A percentile compares a stretch with the other conserved stretches of the same genome.
Conservation (phyloP, 176 grass and related monocot species). For the Tillandsia leiboldiana region DNA sequence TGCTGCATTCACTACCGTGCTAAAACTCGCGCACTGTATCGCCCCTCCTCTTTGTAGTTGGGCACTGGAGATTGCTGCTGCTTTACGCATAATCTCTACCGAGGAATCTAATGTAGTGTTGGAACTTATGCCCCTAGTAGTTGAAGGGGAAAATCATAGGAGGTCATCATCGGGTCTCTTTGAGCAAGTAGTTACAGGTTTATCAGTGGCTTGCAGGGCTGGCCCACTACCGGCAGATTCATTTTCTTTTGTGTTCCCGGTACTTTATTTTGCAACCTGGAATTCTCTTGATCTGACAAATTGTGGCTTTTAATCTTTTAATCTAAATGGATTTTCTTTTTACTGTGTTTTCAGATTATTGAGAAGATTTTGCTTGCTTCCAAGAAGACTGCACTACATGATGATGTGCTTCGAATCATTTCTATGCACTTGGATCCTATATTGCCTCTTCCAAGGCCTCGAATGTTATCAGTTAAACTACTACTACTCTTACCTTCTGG, state of each 20-base stretch:
- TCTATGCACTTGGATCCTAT: conserved; percentile 94
- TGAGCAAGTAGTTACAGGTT: conserved; percentile 67
- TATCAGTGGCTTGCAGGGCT: conserved; percentile 63
- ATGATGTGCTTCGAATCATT: conserved; percentile 77
- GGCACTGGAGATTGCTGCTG: conserved; percentile 87
- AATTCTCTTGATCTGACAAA: conserved; percentile 7
- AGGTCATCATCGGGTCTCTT: conserved; percentile 47
- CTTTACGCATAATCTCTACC: conserved; percentile 49
- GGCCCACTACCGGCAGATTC: conserved; percentile 93
- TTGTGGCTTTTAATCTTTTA: conserved; percentile 5
- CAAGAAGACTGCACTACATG: conserved; percentile 87
- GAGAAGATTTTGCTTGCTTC: conserved; percentile 75
- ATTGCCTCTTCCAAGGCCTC: conserved; percentile 88
- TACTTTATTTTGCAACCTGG: conserved; percentile 25
- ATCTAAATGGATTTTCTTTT: neutral
- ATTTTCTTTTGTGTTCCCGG: conserved; percentile 94
- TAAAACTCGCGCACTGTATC: conserved; percentile 72
- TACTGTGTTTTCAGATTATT: conserved; percentile 37
- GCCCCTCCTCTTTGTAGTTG: conserved; percentile 90
- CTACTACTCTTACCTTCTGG: neutral
- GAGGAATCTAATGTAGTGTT: conserved; percentile 49
- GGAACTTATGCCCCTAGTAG: conserved; percentile 42
- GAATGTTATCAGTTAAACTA: conserved; percentile 85
- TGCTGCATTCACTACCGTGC: conserved; percentile 73
- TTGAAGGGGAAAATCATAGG: conserved; percentile 51